Percentiles rank a stretch among this genome's conserved stretches.
Conservation (phyloP, 345 rosid genomes). For the Eucalyptus pumila region DNA sequence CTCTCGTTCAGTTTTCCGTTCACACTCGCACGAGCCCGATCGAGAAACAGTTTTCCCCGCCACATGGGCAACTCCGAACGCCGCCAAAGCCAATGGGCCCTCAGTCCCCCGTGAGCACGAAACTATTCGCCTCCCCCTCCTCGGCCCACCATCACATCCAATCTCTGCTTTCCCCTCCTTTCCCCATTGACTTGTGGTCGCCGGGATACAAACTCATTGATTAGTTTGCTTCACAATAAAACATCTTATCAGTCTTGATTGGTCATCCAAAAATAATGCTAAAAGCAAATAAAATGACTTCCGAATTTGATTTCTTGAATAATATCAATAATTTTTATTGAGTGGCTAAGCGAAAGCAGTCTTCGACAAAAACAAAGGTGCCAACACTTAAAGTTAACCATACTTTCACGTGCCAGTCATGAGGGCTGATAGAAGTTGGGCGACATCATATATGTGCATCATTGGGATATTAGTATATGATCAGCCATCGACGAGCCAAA, state of each 20-base stretch:
- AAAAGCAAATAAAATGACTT: too few species aligned
- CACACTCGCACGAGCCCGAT: not conserved
- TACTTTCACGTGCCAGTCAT: not conserved
- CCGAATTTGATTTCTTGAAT: not conserved
- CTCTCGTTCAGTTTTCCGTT: not conserved
- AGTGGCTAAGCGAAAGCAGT: not conserved
- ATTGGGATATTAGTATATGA: too few species aligned
- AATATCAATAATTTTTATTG: not conserved
- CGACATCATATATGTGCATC: not conserved
- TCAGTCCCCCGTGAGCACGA: not conserved
- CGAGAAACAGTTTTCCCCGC: not conserved
- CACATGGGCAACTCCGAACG: not conserved
- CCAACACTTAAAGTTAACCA: too few species aligned
- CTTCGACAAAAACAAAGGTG: too few species aligned
- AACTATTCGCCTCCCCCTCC: not conserved
- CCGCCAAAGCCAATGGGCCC: not conserved
- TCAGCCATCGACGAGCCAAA: accelerated
- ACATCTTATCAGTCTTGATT: too few species aligned
- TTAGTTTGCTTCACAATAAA: not conserved
- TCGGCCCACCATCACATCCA: not conserved
- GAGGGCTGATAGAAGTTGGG: not conserved
- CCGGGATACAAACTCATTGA: not conserved
- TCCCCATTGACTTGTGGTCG: not conserved
- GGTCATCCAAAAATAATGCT: not conserved
- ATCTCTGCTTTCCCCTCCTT: not conserved